These are phyloP conservation scores for Coffea eugenioides DNA, from an alignment of 257 asterid genomes.

Conservation along the genomic window DNA sequence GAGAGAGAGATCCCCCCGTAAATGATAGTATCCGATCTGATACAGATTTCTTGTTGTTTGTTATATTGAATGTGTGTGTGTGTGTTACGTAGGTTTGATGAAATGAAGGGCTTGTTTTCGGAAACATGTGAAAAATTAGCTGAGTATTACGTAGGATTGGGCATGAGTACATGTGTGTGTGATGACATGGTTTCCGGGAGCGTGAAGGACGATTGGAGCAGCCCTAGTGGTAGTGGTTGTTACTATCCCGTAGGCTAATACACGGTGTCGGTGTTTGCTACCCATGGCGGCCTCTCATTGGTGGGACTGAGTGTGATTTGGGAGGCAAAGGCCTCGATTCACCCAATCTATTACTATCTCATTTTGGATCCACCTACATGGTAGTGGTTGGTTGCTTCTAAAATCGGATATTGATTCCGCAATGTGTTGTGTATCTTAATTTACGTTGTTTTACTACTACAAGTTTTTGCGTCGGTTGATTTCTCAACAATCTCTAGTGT, in stretches of 20 bases:
- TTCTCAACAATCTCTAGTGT: background rate
- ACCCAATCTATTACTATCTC: background rate
- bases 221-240: background rate
- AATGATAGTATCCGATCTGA: background rate
- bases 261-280: constrained; percentile 57
- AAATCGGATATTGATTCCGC: background rate
- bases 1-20: constrained; percentile 16
- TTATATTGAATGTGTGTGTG: background rate
- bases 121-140: constrained; percentile 1
- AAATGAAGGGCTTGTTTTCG: background rate
- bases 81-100: background rate
- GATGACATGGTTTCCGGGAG: constrained; percentile 33
- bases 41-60: background rate
- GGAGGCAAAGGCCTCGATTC: constrained; percentile 56
- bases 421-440: too few species aligned
- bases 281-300: constrained; percentile 40
- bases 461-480: background rate
- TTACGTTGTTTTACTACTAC: background rate
- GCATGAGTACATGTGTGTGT: constrained; percentile 21
- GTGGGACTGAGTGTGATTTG: constrained; percentile 21
- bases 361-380: constrained; percentile 11
- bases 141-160: background rate
- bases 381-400: background rate
- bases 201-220: constrained; percentile 36
- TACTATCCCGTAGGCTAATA: constrained; percentile 59